Percentiles rank a stretch among this genome's conserved stretches.
Conservation (phyloP, 495 filamentous ascomycete species). For the Hypoxylon subgilvum region DNA sequence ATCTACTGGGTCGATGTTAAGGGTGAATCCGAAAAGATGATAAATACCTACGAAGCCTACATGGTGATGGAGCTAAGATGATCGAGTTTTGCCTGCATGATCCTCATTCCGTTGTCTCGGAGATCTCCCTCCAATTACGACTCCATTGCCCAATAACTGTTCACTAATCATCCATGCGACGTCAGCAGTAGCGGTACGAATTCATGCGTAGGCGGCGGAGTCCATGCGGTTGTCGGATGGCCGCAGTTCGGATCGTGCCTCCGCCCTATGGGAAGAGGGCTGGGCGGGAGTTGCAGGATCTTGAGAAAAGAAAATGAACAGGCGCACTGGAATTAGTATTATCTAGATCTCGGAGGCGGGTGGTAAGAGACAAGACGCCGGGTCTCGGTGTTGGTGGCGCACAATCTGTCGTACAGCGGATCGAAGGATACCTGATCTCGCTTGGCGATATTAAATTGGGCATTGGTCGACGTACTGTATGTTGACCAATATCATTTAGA, state of each 20-base stretch:
- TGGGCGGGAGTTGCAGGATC: slow-evolving; percentile 31
- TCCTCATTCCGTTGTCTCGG: too few relatives aligned
- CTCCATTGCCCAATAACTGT: not conserved
- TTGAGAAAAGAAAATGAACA: slow-evolving; percentile 16
- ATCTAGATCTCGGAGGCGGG: slow-evolving; percentile 11
- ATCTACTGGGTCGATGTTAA: too few relatives aligned
- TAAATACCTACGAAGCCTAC: too few relatives aligned
- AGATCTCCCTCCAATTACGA: not conserved
- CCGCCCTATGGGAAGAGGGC: slow-evolving; percentile 21
- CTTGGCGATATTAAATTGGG: slow-evolving; percentile 27
- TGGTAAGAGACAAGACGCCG: not conserved
- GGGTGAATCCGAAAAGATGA: too few relatives aligned
- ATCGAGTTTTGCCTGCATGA: too few relatives aligned
- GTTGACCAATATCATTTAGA: not conserved
- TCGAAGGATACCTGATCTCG: slow-evolving; percentile 25
- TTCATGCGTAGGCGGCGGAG: not conserved
- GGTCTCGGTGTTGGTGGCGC: slow-evolving; percentile 25
- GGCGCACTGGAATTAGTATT: slow-evolving; percentile 8
- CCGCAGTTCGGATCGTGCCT: slow-evolving; percentile 32
- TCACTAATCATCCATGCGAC: not conserved
- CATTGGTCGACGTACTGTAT: not conserved
- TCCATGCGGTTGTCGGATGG: slow-evolving; percentile 18
- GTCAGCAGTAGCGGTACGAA: not conserved
- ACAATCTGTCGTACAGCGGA: too few relatives aligned
- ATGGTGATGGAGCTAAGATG: too few relatives aligned